These are phyloP conservation scores for Colletotrichum sp. DNA, from an alignment of 2,329 filamentous ascomycete genomes.

Conservation along the genomic window DNA sequence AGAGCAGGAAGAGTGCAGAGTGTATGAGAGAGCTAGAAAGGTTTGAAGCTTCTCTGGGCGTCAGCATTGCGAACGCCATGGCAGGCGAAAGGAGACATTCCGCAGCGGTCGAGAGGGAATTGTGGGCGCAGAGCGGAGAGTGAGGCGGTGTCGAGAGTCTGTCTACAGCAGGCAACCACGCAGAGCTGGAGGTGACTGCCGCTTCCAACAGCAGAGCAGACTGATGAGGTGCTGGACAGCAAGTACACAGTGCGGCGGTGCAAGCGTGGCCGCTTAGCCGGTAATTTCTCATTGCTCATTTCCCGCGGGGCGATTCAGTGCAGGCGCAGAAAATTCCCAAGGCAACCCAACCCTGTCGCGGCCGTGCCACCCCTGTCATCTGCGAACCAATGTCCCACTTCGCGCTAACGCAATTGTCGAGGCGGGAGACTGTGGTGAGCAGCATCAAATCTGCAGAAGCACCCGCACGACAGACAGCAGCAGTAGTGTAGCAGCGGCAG, in stretches of 20 bases:
- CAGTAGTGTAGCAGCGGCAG: not conserved
- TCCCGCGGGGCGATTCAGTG: constrained; percentile 18
- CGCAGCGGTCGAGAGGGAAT: not conserved
- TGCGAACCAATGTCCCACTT: not conserved
- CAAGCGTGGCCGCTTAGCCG: not conserved
- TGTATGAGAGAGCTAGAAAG: not conserved
- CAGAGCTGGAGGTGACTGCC: not conserved
- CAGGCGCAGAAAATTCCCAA: constrained; percentile 20
- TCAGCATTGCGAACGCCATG: not conserved
- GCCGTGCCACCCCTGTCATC: not conserved
- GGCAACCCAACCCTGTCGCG: not conserved
- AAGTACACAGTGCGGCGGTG: constrained; percentile 1
- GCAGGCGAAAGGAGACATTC: not conserved
- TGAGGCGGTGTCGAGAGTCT: not conserved
- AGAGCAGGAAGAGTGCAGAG: not conserved
- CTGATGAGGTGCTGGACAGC: not conserved
- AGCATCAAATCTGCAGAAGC: not conserved
- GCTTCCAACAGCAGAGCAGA: not conserved
- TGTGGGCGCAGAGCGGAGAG: not conserved
- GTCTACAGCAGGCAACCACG: not conserved
- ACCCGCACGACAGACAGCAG: not conserved
- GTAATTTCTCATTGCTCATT: constrained; percentile 20
- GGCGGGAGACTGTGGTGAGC: not conserved
- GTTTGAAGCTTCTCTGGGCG: not conserved
- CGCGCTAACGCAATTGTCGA: constrained; percentile 11